These are phyloP conservation scores for Aurinia saxatilis DNA, from an alignment of 345 rosid species.

Conservation along the genomic window DNA sequence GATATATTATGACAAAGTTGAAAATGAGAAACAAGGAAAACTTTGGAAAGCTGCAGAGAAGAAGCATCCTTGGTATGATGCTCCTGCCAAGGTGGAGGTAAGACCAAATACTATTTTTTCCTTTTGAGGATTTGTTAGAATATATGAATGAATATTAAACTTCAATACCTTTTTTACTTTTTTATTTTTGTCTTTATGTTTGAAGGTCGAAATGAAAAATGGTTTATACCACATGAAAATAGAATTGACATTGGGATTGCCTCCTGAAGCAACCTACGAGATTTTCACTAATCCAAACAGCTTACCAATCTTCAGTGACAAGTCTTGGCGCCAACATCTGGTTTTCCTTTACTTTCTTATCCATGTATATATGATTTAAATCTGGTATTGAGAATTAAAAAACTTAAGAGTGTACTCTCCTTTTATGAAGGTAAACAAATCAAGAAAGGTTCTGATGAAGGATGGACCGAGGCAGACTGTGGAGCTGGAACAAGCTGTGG, in stretches of 20 bases:
- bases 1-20: too few relatives aligned
- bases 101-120: too few relatives aligned
- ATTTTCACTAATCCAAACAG: not conserved
- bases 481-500: slow-evolving; percentile 54
- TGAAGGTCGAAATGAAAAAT: slow-evolving; percentile 52
- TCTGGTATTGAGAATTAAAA: not conserved
- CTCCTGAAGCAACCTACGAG: not conserved
- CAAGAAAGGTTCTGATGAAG: slow-evolving; percentile 47
- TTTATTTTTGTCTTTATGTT: slow-evolving; percentile 13
- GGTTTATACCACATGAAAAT: slow-evolving; percentile 6
- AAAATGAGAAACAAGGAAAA: slow-evolving; percentile 13
- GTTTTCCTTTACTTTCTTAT: not conserved
- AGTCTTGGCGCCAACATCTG: not conserved
- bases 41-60: slow-evolving; percentile 42
- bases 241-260: not conserved
- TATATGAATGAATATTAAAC: not conserved
- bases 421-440: slow-evolving; percentile 42
- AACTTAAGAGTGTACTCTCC: not conserved
- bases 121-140: too few relatives aligned
- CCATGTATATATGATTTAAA: not conserved
- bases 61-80: slow-evolving; percentile 52
- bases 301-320: not conserved
- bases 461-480: slow-evolving; percentile 61
- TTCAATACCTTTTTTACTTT: too few relatives aligned
- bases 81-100: slow-evolving; percentile 54